phyloP scores from a whole-genome alignment of 78 protist species.

The Isochrysis galbana region DNA sequence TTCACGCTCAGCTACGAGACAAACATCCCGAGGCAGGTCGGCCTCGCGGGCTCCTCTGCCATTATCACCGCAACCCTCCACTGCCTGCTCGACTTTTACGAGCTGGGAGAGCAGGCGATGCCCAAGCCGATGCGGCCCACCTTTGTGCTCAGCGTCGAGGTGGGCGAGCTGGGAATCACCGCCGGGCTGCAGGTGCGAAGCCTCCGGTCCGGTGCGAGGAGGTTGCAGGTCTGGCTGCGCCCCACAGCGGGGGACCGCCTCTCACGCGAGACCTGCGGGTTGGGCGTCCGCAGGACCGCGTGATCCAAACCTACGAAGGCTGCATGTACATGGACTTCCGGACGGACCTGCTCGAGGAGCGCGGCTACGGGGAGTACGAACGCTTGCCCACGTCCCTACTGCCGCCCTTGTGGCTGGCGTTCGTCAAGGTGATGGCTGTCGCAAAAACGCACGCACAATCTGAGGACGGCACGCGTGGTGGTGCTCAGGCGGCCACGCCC shows the following conservation, averaged over 20 bases:
- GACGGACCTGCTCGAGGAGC: background rate
- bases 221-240: background rate
- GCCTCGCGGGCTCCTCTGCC: slow-evolving; percentile 45
- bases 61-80: slow-evolving; percentile 35
- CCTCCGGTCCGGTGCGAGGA: background rate
- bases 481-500: background rate
- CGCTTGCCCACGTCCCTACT: background rate
- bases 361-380: background rate
- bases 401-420: slow-evolving; percentile 5
- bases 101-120: background rate
- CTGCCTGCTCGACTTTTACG: slow-evolving; percentile 29
- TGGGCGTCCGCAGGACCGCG: too few relatives aligned
- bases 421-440: background rate
- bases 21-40: slow-evolving; percentile 52
- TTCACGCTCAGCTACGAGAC: slow-evolving; percentile 50
- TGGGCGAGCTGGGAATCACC: slow-evolving; percentile 31
- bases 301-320: background rate
- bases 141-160: slow-evolving; percentile 47
- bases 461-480: too few relatives aligned
- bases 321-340: background rate
- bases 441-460: too few relatives aligned
- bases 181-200: slow-evolving; percentile 66
- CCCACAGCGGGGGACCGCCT: background rate
- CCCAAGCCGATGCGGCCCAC: slow-evolving; percentile 17
- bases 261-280: too few relatives aligned